Base-by-base conservation (phyloP, 2,329 filamentous ascomycete species). In the Bipolaris cookei region DNA sequence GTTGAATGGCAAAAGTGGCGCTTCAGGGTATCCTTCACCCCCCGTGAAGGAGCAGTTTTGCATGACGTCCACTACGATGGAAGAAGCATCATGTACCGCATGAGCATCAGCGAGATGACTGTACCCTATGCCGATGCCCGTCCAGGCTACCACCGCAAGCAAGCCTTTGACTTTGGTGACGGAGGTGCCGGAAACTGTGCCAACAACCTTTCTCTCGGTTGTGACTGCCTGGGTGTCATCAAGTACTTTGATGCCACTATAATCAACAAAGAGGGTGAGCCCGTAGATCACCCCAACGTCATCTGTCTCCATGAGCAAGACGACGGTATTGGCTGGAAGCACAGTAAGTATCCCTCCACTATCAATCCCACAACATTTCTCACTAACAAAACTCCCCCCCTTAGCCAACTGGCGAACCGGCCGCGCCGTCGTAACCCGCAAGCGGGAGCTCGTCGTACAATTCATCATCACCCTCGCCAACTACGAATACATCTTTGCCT, bases 131-230 rank as follows among this genome's bases (percentile, higher is more conserved):
- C 80, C 3, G 88, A 90, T 64, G 86, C 73, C 6, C 82, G 88
- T 1, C 77, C 81, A 0, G 88, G 88, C 0, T 90, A 85, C 69
- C 86, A 88, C 50, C 82, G 88, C 39, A 91, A 91, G 71, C 85
- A 88, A 51, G 88, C 88, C 0, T 90, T 91, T 65, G 88, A 91
- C 64, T 84, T 91, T 58, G 89, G 89, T 6, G 88, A 91, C 56
- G 86, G 83, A 8, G 88, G 88, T 4, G 84, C 86, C 21, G 89
- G 89, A 1, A 82, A 85, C 46, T 85, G 82, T 45, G 86, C 87
- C 14, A 91, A 91, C 68, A 89, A 90, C 61, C 80, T 91, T 1
- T 79, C 81, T 14, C 79, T 90, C 2, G 88, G 88, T 14, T 90
- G 88, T 57, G 88, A 90, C 67, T 88, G 88, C 66, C 79, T 91